Base-by-base conservation (phyloP, 2,329 filamentous ascomycete genomes). In the Stromatinia cepivora region DNA sequence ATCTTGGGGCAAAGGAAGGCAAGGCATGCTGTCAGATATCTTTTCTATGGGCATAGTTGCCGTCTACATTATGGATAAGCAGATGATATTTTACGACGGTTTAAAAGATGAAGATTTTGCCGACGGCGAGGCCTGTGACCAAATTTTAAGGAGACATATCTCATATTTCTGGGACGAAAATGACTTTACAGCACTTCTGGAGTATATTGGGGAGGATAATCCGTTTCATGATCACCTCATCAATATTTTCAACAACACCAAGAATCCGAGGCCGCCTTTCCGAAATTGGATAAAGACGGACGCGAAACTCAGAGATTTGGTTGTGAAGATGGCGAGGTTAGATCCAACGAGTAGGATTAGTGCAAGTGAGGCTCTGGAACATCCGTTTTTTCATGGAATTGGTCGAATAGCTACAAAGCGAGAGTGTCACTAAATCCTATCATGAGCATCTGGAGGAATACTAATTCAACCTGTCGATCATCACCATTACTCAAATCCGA, bases 141-240 rank as follows among this genome's bases (percentile, higher is more conserved):
- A 69, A 71, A 80, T 84, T 48, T 74, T 84, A 52, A 79, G 81
- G 71, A 80, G 81, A 31, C 82, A 84, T 71, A 79, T 84, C 20
- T 85, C 82, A 4, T 82, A 81, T 72, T 84, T 84, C 74, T 79
- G 79, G 54, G 80, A 84, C 71, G 76, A 77, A 75, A 75, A 82
- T 6, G 78, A 79, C 52, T 77, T 83, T 52, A 76, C 79, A 48
- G 79, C 77, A 28, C 77, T 84, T 68, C 72, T 84, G 50, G 76
- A 79, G 61, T 79, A 81, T 73, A 78, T 84, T 58, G 81, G 80
- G 39, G 75, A 75, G 9, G 75, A 79, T 31, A 81, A 79, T 71
- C 80, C 79, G 25, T 83, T 79, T 79, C 75, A 75, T 42, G 69
- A 79, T 46, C 76, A 80, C 46, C 79, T 83, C 56, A 75, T 78